Conservation (phyloP, 176 grass and related monocot species). For the Eleusine coracana region DNA sequence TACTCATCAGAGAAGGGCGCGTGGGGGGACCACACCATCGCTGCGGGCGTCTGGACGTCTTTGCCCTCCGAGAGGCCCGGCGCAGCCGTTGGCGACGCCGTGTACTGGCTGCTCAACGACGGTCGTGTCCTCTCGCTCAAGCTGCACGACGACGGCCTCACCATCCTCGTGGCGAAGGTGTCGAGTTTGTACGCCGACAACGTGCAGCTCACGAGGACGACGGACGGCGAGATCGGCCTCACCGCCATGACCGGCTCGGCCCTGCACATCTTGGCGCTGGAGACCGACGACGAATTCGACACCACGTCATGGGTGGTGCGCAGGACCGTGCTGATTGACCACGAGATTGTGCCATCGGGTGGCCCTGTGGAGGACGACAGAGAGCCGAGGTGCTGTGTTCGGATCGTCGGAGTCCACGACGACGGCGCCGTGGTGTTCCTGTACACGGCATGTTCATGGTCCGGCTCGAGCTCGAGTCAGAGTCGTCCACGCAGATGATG, state of each 20-base stretch:
- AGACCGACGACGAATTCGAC: neutral
- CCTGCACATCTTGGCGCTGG: neutral
- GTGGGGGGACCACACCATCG: neutral
- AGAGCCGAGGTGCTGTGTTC: neutral
- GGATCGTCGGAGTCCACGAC: neutral
- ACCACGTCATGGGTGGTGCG: neutral
- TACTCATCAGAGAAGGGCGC: neutral
- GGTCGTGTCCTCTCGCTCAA: neutral
- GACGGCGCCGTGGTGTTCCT: neutral
- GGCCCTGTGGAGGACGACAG: neutral
- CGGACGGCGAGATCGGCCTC: neutral
- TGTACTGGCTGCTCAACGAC: slow-evolving; percentile 17
- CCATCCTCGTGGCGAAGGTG: neutral
- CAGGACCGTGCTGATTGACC: neutral
- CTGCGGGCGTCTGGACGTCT: neutral
- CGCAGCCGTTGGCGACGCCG: neutral
- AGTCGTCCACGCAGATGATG: neutral
- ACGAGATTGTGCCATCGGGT: neutral
- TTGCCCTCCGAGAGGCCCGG: neutral
- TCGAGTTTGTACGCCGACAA: neutral
- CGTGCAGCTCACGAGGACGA: neutral
- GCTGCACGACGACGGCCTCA: neutral
- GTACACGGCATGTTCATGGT: neutral
- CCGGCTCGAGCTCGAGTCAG: neutral
- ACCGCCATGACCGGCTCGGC: neutral